Percentiles rank a stretch among this genome's conserved stretches.
phyloP scores from a whole-genome alignment of 1,284 basidiomycete species.

The Phylloporus sp. region DNA sequence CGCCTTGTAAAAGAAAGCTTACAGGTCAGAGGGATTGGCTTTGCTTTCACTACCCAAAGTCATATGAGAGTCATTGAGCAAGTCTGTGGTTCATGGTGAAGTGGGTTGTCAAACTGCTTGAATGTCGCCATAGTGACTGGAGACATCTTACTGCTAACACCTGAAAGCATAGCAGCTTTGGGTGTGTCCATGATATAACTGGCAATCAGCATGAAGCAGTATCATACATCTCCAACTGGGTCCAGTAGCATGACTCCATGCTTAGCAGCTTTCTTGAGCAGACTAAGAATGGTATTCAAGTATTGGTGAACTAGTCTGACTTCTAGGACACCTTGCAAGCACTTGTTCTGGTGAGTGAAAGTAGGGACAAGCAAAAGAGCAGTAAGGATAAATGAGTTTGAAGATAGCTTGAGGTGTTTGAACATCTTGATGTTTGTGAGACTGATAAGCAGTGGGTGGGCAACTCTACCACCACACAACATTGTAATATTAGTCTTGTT shows the following conservation, averaged over 20 bases:
- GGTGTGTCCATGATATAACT: background rate
- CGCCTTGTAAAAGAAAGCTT: background rate
- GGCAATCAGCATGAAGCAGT: background rate
- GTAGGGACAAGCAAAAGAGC: background rate
- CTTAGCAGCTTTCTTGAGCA: background rate
- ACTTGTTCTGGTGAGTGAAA: background rate
- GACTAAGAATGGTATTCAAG: background rate
- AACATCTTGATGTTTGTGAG: background rate
- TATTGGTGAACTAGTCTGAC: background rate
- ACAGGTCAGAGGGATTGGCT: too few species aligned
- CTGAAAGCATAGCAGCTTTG: background rate
- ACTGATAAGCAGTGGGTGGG: background rate
- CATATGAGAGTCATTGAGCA: background rate
- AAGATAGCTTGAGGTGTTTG: background rate
- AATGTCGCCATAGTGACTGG: background rate
- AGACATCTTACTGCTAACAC: background rate
- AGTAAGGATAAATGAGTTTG: background rate
- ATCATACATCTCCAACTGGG: too few species aligned
- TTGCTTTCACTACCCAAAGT: too few species aligned
- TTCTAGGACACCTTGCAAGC: background rate
- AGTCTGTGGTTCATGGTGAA: background rate
- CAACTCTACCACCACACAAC: background rate
- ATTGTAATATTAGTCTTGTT: background rate
- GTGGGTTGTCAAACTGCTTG: background rate
- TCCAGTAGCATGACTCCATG: background rate